These are phyloP conservation scores for Suillus brevipes DNA, from an alignment of 768 basidiomycete species.

Conservation along the genomic window DNA sequence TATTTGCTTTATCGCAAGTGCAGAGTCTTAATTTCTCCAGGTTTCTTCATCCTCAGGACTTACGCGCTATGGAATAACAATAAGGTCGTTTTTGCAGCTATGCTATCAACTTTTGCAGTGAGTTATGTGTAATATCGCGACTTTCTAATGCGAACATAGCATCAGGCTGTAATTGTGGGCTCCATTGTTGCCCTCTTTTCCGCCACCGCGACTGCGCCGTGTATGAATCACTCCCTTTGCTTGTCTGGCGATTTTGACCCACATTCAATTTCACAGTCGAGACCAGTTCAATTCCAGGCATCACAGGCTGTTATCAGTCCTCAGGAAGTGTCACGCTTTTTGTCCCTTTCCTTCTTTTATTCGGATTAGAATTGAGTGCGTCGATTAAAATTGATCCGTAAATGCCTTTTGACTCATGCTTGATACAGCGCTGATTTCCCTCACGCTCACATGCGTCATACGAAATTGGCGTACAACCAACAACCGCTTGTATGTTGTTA, in stretches of 20 bases:
- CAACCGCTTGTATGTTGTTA: not conserved
- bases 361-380: constrained; percentile 10
- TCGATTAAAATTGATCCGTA: not conserved
- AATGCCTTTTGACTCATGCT: not conserved
- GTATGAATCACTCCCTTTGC: not conserved
- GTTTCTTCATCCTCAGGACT: constrained; percentile 9
- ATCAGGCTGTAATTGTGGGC: not conserved
- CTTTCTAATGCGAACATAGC: not conserved
- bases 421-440: constrained; percentile 4
- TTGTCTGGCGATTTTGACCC: not conserved
- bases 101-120: constrained; percentile 5
- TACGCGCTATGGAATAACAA: constrained; percentile 7
- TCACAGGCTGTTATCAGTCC: not conserved
- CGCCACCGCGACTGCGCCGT: not conserved
- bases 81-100: not conserved
- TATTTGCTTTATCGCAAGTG: not conserved
- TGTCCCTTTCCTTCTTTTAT: constrained; percentile 8
- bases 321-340: not conserved
- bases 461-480: not conserved
- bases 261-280: not conserved
- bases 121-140: not conserved
- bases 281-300: not conserved
- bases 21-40: not conserved
- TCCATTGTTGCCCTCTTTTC: not conserved
- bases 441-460: constrained; percentile 5